Evolutionary conservation across 2,329 filamentous ascomycete genomes (phyloP).

Genomic region (Colletotrichum eleusines): DNA sequence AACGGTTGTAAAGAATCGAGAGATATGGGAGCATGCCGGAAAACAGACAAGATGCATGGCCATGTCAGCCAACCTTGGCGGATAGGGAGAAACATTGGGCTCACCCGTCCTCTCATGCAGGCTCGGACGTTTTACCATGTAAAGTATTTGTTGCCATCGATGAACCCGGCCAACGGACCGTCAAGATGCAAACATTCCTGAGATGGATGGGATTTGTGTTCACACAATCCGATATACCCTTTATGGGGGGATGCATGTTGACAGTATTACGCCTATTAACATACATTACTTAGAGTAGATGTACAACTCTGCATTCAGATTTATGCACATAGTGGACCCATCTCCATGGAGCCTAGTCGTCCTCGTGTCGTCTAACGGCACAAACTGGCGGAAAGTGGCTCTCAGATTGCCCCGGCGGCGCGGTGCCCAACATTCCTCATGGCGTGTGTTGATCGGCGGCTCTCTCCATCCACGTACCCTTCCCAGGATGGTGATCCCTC

Average conservation of each 20-base stretch:
- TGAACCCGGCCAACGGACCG: not conserved
- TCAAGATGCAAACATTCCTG: not conserved
- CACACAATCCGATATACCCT: not conserved
- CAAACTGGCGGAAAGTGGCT: slow-evolving; percentile 9
- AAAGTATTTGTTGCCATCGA: not conserved
- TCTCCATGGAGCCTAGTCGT: not conserved
- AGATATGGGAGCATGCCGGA: not conserved
- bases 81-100: not conserved
- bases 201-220: not conserved
- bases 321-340: slow-evolving; percentile 2
- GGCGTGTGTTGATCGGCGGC: slow-evolving; percentile 32
- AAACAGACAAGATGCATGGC: not conserved
- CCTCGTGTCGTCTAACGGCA: not conserved
- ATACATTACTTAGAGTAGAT: not conserved
- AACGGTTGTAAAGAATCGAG: not conserved
- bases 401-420: slow-evolving; percentile 15
- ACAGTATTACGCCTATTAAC: not conserved
- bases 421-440: slow-evolving; percentile 32
- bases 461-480: slow-evolving; percentile 33
- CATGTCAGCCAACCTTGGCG: not conserved
- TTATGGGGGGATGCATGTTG: not conserved
- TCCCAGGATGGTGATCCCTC: slow-evolving; percentile 21
- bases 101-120: not conserved
- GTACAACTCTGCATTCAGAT: not conserved
- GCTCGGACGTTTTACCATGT: not conserved